These are phyloP conservation scores for Komagataella phaffii DNA, from an alignment of 805 yeast genomes.

Conservation along the genomic window DNA sequence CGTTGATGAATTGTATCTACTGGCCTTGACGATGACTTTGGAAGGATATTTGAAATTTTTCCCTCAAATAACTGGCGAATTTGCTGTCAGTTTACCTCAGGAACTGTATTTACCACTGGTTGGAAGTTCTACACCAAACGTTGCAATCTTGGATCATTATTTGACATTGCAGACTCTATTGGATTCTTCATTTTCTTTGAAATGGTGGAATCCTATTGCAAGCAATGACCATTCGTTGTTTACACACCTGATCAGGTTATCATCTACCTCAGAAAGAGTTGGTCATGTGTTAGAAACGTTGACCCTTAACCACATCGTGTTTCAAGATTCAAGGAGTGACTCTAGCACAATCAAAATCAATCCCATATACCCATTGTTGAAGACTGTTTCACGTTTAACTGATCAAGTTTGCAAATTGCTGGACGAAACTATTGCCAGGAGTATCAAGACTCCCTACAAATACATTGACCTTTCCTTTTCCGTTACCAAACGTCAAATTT, in stretches of 20 bases:
- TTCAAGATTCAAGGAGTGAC: constrained; percentile 1
- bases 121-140: background rate
- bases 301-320: background rate
- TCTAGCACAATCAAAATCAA: background rate
- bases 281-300: background rate
- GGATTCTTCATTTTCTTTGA: background rate
- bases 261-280: background rate
- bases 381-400: background rate
- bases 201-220: constrained; percentile 1
- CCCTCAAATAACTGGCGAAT: background rate
- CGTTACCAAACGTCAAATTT: constrained; percentile 14
- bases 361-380: background rate
- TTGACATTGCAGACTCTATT: background rate
- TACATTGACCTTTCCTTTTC: constrained; percentile 48
- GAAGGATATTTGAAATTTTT: background rate
- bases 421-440: constrained; percentile 66
- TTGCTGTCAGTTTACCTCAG: background rate
- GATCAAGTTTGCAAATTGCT: constrained; percentile 43
- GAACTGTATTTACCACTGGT: background rate
- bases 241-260: constrained; percentile 1
- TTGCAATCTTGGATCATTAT: background rate
- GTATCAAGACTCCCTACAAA: constrained; percentile 68
- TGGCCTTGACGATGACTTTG: background rate
- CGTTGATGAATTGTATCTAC: background rate
- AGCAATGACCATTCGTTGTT: background rate